A percentile compares a stretch with the other conserved stretches of the same genome.
Evolutionary conservation across 371 early-diverging fungal species (phyloP).

Genomic region (Phascolomyces articulosus): DNA sequence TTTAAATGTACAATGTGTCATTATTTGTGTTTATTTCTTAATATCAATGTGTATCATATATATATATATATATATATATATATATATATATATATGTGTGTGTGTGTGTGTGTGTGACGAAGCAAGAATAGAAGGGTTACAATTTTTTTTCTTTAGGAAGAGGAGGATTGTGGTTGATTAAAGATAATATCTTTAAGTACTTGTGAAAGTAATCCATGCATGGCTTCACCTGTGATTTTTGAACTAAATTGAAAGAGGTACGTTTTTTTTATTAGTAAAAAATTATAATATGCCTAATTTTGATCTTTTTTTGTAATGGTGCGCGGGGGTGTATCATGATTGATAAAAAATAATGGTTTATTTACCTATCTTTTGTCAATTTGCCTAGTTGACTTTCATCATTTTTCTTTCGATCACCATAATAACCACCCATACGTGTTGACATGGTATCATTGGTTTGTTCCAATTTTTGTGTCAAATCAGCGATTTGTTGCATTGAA

Average conservation of each 20-base stretch:
- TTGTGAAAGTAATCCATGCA: constrained; percentile 82
- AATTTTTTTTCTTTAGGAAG: not conserved
- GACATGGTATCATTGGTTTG: constrained; percentile 70
- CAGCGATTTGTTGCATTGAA: constrained; percentile 76
- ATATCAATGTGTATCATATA: not conserved
- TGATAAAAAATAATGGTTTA: too few species aligned
- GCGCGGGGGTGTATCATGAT: too few species aligned
- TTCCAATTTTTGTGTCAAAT: constrained; percentile 83
- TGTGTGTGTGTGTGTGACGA: not conserved
- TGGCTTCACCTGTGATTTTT: constrained; percentile 78
- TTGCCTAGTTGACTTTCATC: constrained; percentile 73
- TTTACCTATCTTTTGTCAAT: constrained; percentile 75
- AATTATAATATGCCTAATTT: too few species aligned
- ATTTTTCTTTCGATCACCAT: constrained; percentile 65
- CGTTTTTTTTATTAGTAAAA: too few species aligned
- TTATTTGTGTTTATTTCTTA: not conserved
- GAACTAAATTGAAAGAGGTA: too few species aligned
- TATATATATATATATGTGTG: not conserved
- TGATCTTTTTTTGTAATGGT: too few species aligned
- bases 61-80: not conserved
- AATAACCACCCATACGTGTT: constrained; percentile 57
- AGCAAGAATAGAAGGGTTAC: not conserved
- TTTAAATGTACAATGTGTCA: not conserved
- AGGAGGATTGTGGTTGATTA: constrained; percentile 36
- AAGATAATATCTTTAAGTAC: constrained; percentile 82